Evolutionary conservation across 2,329 filamentous ascomycete genomes (phyloP).

Genomic region (Xylariaceae sp.): DNA sequence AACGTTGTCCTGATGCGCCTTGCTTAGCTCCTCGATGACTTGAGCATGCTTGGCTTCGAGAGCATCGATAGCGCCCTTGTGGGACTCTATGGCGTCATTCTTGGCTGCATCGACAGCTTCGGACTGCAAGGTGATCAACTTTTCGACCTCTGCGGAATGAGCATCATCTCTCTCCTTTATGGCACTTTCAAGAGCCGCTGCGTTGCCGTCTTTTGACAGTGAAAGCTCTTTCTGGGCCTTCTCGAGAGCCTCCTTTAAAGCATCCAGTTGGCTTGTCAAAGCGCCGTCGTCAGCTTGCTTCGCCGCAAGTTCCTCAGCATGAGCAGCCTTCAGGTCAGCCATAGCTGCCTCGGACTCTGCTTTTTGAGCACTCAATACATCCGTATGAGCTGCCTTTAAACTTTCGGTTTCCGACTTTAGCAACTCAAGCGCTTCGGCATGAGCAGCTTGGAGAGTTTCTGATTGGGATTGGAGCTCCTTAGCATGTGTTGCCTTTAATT

Average conservation of each 20-base stretch:
- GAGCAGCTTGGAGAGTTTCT: constrained; percentile 33
- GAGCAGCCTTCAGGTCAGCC: constrained; percentile 27
- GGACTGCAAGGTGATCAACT: constrained; percentile 40
- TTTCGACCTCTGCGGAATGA: constrained; percentile 44
- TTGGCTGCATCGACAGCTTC: constrained; percentile 44
- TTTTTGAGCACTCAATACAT: constrained; percentile 22
- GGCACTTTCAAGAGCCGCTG: constrained; percentile 34
- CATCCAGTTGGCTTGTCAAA: constrained; percentile 25
- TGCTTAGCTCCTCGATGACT: constrained; percentile 45
- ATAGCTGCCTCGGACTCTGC: constrained; percentile 15
- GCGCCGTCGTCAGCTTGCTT: constrained; percentile 23
- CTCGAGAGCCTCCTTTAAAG: constrained; percentile 27
- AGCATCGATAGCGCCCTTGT: constrained; percentile 27
- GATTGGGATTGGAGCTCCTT: constrained; percentile 26
- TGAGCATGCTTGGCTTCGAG: constrained; percentile 43
- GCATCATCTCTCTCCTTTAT: constrained; percentile 40
- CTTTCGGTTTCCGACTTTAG: constrained; percentile 24
- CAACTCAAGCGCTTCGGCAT: constrained; percentile 35
- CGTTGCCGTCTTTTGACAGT: constrained; percentile 33
- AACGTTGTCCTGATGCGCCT: constrained; percentile 31
- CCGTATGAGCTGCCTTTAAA: constrained; percentile 23
- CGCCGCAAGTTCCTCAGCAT: constrained; percentile 23
- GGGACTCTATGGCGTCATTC: constrained; percentile 33
- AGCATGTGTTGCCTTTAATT: constrained; percentile 25
- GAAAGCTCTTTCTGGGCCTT: constrained; percentile 31